Evolutionary conservation across 306 rosid species (phyloP).

Genomic region (Amphicarpaea edgeworthii): DNA sequence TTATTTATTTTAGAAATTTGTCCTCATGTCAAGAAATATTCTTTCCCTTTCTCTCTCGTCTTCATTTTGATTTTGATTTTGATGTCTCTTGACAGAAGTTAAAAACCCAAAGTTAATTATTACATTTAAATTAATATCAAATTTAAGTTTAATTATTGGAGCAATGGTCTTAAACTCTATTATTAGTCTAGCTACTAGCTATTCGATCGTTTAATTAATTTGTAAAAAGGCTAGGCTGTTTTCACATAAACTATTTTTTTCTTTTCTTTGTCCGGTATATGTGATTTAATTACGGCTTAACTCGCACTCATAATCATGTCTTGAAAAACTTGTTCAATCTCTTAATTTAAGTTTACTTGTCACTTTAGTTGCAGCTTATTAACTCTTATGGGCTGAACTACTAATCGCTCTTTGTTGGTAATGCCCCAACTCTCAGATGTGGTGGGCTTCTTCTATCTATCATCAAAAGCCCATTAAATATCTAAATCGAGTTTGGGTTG

Average conservation of each 20-base stretch:
- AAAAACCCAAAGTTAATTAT: background rate
- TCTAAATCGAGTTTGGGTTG: background rate
- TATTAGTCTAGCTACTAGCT: conserved; percentile 22
- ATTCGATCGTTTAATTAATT: background rate
- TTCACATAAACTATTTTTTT: background rate
- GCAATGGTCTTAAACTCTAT: conserved; percentile 14
- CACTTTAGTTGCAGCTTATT: background rate
- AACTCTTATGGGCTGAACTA: background rate
- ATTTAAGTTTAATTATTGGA: background rate
- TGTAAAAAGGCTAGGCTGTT: background rate
- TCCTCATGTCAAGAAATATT: background rate
- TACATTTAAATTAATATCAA: background rate
- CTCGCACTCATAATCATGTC: too few relatives aligned
- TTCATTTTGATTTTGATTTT: conserved; percentile 14
- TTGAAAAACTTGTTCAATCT: background rate
- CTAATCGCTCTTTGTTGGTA: too few relatives aligned
- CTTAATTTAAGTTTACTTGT: background rate
- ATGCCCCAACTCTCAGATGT: too few relatives aligned
- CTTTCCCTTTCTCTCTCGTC: background rate
- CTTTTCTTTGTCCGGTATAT: too few relatives aligned
- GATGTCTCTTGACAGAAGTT: conserved; percentile 8
- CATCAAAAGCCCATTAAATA: too few relatives aligned
- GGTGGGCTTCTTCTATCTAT: too few relatives aligned
- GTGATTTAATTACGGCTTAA: background rate
- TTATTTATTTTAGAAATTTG: conserved; percentile 27